phyloP scores from a whole-genome alignment of 1,284 basidiomycete genomes.

The Mycena sp. region DNA sequence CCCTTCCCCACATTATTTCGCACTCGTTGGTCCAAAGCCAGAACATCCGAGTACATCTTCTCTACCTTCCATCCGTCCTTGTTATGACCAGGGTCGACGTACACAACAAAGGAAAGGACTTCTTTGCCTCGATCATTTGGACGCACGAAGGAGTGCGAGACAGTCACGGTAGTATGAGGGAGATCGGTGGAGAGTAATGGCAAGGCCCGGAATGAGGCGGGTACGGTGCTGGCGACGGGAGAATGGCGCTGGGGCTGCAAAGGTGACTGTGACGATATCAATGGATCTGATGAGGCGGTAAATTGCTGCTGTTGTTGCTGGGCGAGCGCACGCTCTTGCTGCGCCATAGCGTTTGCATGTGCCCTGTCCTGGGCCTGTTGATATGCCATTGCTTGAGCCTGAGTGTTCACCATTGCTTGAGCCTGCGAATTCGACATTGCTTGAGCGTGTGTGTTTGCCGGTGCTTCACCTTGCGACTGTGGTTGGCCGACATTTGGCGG shows the following conservation, averaged over 20 bases:
- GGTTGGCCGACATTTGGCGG: constrained; percentile 26
- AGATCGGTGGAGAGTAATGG: constrained; percentile 77
- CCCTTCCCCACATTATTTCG: constrained; percentile 73
- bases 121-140: constrained; percentile 90
- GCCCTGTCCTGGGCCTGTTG: constrained; percentile 33
- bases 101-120: constrained; percentile 83
- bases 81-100: constrained; percentile 69
- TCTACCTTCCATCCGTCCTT: constrained; percentile 90
- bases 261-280: too few relatives aligned
- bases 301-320: constrained; percentile 28
- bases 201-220: constrained; percentile 69
- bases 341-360: constrained; percentile 19
- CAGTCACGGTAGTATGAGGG: constrained; percentile 66
- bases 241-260: constrained; percentile 22
- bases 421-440: constrained; percentile 23
- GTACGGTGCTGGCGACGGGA: constrained; percentile 22
- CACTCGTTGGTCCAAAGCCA: constrained; percentile 82
- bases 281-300: too few relatives aligned
- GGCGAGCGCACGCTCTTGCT: constrained; percentile 28
- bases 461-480: constrained; percentile 20
- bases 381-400: constrained; percentile 22
- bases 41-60: constrained; percentile 93
- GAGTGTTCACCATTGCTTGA: constrained; percentile 27
- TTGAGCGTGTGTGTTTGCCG: constrained; percentile 22
- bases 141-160: constrained; percentile 81